Conservation (phyloP, 192 early-diverging fungal genomes). For the Coemansia sp. region DNA sequence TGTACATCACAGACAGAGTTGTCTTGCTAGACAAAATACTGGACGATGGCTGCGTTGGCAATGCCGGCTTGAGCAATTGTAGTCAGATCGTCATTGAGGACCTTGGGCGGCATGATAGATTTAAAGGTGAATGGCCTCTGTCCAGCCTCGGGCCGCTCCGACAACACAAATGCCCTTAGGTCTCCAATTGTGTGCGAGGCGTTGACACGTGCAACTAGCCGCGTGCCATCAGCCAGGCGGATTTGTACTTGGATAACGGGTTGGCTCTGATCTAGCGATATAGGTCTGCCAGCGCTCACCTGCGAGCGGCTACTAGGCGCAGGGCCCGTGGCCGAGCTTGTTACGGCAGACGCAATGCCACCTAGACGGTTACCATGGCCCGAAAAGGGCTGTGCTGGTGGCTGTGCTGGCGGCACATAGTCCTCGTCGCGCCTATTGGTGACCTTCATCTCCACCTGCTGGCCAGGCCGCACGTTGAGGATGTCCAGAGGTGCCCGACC, state of each 20-base stretch:
- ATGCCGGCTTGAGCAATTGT: conserved; percentile 84
- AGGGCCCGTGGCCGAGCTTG: background rate
- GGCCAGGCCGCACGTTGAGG: conserved; percentile 85
- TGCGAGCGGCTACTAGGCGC: conserved; percentile 21
- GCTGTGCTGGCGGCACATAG: conserved; percentile 76
- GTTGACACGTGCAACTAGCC: conserved; percentile 89
- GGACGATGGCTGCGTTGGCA: conserved; percentile 85
- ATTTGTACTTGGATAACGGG: conserved; percentile 91
- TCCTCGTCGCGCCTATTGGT: conserved; percentile 82
- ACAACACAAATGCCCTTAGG: conserved; percentile 73
- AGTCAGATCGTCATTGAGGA: conserved; percentile 67
- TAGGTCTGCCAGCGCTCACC: conserved; percentile 15
- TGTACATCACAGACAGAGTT: too few species aligned
- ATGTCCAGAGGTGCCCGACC: conserved; percentile 87
- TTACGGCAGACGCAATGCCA: conserved; percentile 50
- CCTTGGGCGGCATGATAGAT: conserved; percentile 85
- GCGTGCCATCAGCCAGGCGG: conserved; percentile 85
- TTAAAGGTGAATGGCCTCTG: conserved; percentile 73
- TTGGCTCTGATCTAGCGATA: conserved; percentile 71
- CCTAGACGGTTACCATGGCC: conserved; percentile 84
- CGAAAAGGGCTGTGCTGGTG: conserved; percentile 69
- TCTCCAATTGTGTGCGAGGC: conserved; percentile 90
- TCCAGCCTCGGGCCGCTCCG: conserved; percentile 65
- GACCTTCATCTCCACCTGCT: conserved; percentile 89
- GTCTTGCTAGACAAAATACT: conserved; percentile 55